phyloP scores from a whole-genome alignment of 768 basidiomycete species.

The Boletus subcaerulescens region DNA sequence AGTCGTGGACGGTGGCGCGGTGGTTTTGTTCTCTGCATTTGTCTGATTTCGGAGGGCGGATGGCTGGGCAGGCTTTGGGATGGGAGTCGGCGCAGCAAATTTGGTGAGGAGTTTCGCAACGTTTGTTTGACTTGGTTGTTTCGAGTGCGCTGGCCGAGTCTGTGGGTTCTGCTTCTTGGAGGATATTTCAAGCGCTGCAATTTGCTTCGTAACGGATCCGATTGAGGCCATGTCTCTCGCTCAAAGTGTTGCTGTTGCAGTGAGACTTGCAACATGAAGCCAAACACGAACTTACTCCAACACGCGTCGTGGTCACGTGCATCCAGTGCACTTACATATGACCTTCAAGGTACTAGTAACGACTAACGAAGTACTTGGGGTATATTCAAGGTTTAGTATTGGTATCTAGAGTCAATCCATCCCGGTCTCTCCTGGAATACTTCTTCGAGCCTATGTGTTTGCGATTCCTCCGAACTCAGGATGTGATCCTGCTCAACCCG shows the following conservation, averaged over 20 bases:
- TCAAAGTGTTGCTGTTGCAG: neutral
- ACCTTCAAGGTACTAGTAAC: too few species aligned
- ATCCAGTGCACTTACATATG: neutral
- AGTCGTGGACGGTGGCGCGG: conserved; percentile 24
- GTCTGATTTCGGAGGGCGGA: conserved; percentile 45
- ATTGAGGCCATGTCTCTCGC: conserved; percentile 43
- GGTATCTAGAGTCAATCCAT: conserved; percentile 58
- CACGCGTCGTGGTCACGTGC: conserved; percentile 31
- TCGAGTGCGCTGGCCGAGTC: conserved; percentile 38
- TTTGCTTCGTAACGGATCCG: conserved; percentile 57
- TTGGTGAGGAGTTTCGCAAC: conserved; percentile 74
- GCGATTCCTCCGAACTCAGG: conserved; percentile 27
- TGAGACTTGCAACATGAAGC: too few species aligned
- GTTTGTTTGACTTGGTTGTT: conserved; percentile 56
- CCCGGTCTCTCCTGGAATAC: conserved; percentile 49
- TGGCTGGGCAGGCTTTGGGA: conserved; percentile 30
- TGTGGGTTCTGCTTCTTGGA: conserved; percentile 42
- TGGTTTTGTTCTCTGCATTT: conserved; percentile 23
- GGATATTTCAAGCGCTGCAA: conserved; percentile 66
- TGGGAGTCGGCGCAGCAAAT: conserved; percentile 62
- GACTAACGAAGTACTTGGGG: neutral
- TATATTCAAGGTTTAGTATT: neutral
- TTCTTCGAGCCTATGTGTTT: conserved; percentile 41
- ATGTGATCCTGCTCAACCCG: conserved; percentile 48
- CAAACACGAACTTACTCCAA: conserved; percentile 11